phyloP scores from a whole-genome alignment of 805 yeast genomes.

The Hanseniaspora thailandica region DNA sequence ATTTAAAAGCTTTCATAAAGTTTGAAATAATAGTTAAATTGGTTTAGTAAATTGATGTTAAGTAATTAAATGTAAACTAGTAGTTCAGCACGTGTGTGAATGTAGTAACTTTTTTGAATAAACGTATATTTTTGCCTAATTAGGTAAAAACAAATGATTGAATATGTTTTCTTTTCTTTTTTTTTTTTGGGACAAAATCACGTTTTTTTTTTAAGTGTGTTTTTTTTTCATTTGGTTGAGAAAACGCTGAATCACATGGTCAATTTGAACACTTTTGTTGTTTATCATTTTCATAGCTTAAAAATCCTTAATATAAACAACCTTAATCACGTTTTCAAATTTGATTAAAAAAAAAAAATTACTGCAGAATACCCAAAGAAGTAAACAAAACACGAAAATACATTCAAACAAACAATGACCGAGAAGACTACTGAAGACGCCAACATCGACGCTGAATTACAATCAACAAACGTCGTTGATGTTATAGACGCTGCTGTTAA shows the following conservation, averaged over 20 bases:
- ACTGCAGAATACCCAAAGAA: not conserved
- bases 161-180: not conserved
- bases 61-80: not conserved
- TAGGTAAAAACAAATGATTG: not conserved
- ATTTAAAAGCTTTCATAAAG: too few relatives aligned
- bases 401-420: not conserved
- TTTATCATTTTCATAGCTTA: too few relatives aligned
- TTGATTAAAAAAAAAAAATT: too few relatives aligned
- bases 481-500: conserved; percentile 16
- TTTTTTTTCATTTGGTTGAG: not conserved
- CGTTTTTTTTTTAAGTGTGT: not conserved
- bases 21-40: too few relatives aligned
- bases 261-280: not conserved
- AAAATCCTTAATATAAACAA: not conserved
- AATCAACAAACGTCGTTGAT: conserved; percentile 15
- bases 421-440: conserved; percentile 19
- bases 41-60: not conserved
- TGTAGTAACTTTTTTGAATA: not conserved
- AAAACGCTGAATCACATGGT: not conserved
- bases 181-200: not conserved
- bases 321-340: not conserved
- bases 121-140: conserved; percentile 1
- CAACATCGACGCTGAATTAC: conserved; percentile 19
- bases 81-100: too few relatives aligned
- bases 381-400: not conserved